A percentile compares a stretch with the other conserved stretches of the same genome.
Conservation (phyloP, 371 early-diverging fungal genomes). For the Mortierella sp. region DNA sequence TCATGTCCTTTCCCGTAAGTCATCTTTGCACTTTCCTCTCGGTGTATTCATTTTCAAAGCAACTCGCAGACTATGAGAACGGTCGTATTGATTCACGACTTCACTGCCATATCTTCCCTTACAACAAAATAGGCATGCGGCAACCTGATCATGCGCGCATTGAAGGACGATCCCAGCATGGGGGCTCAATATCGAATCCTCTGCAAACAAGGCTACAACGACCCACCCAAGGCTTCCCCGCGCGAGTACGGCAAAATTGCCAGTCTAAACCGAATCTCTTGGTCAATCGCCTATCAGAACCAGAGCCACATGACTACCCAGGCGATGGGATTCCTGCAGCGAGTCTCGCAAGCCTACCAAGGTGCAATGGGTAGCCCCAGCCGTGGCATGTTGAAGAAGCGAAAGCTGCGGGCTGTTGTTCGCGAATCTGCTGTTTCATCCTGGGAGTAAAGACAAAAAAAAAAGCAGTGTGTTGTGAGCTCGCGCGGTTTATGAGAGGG, state of each 20-base stretch:
- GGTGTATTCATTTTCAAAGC: too few relatives aligned
- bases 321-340: constrained; percentile 14
- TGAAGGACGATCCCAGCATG: neutral
- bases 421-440: neutral
- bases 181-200: neutral
- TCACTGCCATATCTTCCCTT: neutral
- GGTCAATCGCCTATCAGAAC: constrained; percentile 3
- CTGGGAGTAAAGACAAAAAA: neutral
- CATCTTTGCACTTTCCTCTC: neutral
- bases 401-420: neutral
- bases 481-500: too few relatives aligned
- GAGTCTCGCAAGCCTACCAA: constrained; percentile 8
- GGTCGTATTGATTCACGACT: neutral
- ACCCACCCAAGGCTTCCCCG: neutral
- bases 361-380: constrained; percentile 4
- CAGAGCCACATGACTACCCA: constrained; percentile 6
- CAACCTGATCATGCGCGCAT: constrained; percentile 6
- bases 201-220: neutral
- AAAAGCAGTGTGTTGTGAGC: too few relatives aligned
- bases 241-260: constrained; percentile 9
- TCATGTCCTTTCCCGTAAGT: constrained; percentile 9
- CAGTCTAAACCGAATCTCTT: neutral
- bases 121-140: neutral
- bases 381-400: constrained; percentile 7
- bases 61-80: neutral